A percentile compares a stretch with the other conserved stretches of the same genome.
Evolutionary conservation across 768 basidiomycete species (phyloP).

Genomic region (Collybiopsis confluens): DNA sequence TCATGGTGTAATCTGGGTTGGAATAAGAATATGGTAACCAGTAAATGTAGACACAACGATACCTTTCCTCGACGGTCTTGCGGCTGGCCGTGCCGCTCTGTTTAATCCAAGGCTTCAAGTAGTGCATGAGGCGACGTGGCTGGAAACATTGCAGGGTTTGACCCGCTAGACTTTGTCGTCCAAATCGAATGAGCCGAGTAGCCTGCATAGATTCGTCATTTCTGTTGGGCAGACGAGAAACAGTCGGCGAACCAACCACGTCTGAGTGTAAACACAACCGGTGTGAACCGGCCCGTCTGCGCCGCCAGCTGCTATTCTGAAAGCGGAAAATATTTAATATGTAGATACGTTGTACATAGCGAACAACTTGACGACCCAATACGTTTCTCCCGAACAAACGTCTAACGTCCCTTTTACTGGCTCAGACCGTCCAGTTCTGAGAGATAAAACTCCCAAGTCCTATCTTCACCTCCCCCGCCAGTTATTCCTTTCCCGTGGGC

Average conservation of each 20-base stretch:
- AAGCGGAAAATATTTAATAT: background rate
- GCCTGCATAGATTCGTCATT: background rate
- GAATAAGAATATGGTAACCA: no score
- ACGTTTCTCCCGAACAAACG: no score
- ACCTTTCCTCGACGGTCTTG: background rate
- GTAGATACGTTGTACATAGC: background rate
- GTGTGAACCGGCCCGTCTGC: background rate
- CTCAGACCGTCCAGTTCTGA: no score
- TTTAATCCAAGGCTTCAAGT: background rate
- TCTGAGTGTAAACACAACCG: no score
- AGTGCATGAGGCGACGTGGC: background rate
- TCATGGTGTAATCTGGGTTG: constrained; percentile 56
- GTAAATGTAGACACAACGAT: background rate
- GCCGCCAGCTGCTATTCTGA: constrained; percentile 6
- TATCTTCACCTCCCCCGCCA: constrained; percentile 71
- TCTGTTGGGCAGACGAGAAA: no score
- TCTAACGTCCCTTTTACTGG: no score
- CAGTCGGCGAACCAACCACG: background rate
- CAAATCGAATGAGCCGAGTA: background rate
- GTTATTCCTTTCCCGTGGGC: constrained; percentile 61
- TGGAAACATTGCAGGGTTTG: background rate
- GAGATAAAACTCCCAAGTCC: constrained; percentile 90
- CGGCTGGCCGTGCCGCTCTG: background rate
- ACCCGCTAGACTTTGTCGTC: background rate
- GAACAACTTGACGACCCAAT: background rate